Percentiles rank a stretch among this genome's conserved stretches.
Conservation (phyloP, 768 basidiomycete species). For the Saitozyma sp. region DNA sequence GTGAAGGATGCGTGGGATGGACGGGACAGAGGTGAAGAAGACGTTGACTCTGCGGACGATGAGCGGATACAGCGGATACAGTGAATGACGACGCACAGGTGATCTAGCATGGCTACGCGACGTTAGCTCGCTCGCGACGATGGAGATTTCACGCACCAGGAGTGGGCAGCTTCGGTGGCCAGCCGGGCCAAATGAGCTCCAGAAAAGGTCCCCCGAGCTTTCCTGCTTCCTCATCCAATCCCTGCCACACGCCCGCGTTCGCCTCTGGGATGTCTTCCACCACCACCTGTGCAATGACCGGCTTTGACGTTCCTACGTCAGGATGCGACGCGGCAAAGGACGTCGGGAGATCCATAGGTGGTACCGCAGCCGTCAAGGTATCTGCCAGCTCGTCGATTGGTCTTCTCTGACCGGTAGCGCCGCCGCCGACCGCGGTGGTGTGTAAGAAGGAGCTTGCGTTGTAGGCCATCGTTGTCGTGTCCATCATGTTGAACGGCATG, state of each 20-base stretch:
- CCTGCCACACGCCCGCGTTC: not conserved
- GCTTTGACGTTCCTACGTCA: not conserved
- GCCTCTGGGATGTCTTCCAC: not conserved
- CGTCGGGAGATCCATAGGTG: not conserved
- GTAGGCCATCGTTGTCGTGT: too few species aligned
- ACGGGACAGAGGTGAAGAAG: constrained; percentile 77
- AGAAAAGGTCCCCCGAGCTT: constrained; percentile 23
- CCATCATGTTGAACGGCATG: too few species aligned
- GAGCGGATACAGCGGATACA: not conserved
- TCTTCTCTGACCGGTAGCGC: too few species aligned
- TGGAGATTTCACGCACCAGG: constrained; percentile 3
- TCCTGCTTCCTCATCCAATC: constrained; percentile 24
- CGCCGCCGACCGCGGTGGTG: too few species aligned
- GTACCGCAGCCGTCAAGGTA: too few species aligned
- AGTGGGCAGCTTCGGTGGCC: constrained; percentile 32
- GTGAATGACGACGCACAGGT: constrained; percentile 15
- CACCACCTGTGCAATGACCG: too few species aligned
- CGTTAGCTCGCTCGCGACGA: not conserved
- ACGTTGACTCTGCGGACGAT: constrained; percentile 63
- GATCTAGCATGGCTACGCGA: constrained; percentile 24
- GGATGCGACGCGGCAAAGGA: not conserved
- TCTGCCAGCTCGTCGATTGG: too few species aligned
- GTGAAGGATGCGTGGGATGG: constrained; percentile 70
- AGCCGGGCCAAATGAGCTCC: constrained; percentile 33
- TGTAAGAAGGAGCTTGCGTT: too few species aligned